Base-by-base conservation (phyloP, 192 early-diverging fungal species). In the Backusella australiensis region DNA sequence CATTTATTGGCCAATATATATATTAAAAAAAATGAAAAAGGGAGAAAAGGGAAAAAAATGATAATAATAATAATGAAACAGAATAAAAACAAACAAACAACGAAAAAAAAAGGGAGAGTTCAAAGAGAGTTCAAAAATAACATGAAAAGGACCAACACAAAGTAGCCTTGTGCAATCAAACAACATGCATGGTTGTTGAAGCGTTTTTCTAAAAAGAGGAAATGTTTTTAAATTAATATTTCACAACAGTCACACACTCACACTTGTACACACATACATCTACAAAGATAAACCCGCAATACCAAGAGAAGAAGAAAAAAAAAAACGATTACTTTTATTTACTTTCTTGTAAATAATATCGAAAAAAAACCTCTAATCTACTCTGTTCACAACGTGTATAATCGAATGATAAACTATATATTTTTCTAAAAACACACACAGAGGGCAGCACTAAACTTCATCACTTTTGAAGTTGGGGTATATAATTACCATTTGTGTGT, bases 381-480 rank as follows among this genome's bases (percentile, higher is more conserved):
- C 23, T 56, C 23, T 23, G 19, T 9, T 56, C 2, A 6, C 53
- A 56, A 26, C 68, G 65, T 4, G 42, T 72, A 29, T 70, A 73
- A n/a, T 76, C 69, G 0, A 70, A 76, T 32, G 63, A 80, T 41
- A 75, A 70, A 1, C 69, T 65, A 59, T 2, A 76, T 75, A 35
- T 29, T 71, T 4, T 42, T 80, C n/a, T 75, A 72, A 36, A 8
- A 75, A 56, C 34, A 69, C 12, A 35, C 34, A 68, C 4, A 21
- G 9, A n/a, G 8, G 23, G 9, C 14, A 80, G 14, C 41, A 42
- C 6, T 78, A 80, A 14, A 82, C 88, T n/a, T 44, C 88, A 0
- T 36, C 81, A 2, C 78, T 32, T 32, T 88, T 52, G 87, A 89
- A 89, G 86, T 77, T 72, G 78, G 17, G 78, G 80, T 70, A 85